phyloP scores from a whole-genome alignment of 2,329 filamentous ascomycete species.

The Colletotrichum phormii region DNA sequence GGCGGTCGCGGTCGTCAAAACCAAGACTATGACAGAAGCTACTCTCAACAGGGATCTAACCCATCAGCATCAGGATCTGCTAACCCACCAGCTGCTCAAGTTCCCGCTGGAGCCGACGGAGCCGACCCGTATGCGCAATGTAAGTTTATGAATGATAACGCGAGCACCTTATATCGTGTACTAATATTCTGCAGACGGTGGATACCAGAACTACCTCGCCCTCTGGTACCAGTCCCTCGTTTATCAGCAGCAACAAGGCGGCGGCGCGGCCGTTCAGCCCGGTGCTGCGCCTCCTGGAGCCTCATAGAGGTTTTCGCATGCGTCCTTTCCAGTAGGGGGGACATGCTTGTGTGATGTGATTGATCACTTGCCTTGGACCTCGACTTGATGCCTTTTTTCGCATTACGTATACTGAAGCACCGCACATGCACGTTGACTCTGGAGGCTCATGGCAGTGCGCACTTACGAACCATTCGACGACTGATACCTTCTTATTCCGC shows the following conservation, averaged over 20 bases:
- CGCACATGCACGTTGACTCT: conserved; percentile 33
- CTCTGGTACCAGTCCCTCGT: conserved; percentile 81
- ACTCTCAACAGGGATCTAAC: conserved; percentile 60
- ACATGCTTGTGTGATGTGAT: conserved; percentile 38
- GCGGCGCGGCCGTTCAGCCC: conserved; percentile 48
- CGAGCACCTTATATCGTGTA: conserved; percentile 15
- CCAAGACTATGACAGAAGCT: conserved; percentile 68
- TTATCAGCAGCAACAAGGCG: conserved; percentile 53
- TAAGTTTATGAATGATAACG: conserved; percentile 53
- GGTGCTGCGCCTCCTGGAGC: conserved; percentile 34
- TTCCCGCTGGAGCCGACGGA: conserved; percentile 60
- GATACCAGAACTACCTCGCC: conserved; percentile 83
- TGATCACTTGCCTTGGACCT: conserved; percentile 37
- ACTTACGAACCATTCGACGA: conserved; percentile 23
- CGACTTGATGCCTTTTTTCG: conserved; percentile 38
- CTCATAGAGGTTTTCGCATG: conserved; percentile 25
- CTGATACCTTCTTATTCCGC: conserved; percentile 26
- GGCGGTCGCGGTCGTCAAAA: conserved; percentile 55
- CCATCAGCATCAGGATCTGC: conserved; percentile 43
- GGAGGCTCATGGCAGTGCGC: conserved; percentile 17
- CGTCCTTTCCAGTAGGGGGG: conserved; percentile 28
- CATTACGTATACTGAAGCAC: conserved; percentile 35
- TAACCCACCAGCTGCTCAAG: conserved; percentile 56
- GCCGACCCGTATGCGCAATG: conserved; percentile 81
- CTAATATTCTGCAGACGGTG: conserved; percentile 70